These are phyloP conservation scores for Biscutella laevigata DNA, from an alignment of 441 rosid species.

Conservation along the genomic window DNA sequence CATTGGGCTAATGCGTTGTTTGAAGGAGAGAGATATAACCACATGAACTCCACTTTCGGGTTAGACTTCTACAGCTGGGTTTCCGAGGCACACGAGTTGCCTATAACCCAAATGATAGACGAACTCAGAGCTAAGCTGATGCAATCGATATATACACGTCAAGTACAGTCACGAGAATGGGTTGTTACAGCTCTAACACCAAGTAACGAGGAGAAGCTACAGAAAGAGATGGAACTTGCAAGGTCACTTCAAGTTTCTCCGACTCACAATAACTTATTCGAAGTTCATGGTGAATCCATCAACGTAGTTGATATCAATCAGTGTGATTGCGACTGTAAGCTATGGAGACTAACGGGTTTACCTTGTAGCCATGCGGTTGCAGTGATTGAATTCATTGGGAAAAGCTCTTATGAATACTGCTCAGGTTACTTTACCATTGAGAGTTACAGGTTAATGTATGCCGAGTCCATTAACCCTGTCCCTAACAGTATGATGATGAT, in stretches of 20 bases:
- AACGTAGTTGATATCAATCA: slow-evolving; percentile 43
- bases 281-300: slow-evolving; percentile 48
- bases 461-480: slow-evolving; percentile 58
- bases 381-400: slow-evolving; percentile 38
- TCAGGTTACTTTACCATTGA: slow-evolving; percentile 49
- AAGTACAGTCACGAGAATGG: slow-evolving; percentile 51
- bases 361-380: slow-evolving; percentile 66
- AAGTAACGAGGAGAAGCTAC: slow-evolving; percentile 54
- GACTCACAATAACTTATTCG: slow-evolving; percentile 33
- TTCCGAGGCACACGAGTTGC: slow-evolving; percentile 57
- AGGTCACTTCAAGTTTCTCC: slow-evolving; percentile 37
- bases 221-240: slow-evolving; percentile 34
- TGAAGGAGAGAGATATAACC: slow-evolving; percentile 58
- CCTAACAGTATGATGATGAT: slow-evolving; percentile 38
- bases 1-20: slow-evolving; percentile 70
- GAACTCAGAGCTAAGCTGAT: slow-evolving; percentile 54
- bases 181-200: slow-evolving; percentile 42
- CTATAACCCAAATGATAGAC: slow-evolving; percentile 66
- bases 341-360: slow-evolving; percentile 51
- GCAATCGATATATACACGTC: slow-evolving; percentile 48
- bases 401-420: slow-evolving; percentile 56
- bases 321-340: slow-evolving; percentile 63
- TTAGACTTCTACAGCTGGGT: slow-evolving; percentile 65
- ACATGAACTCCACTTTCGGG: slow-evolving; percentile 49
- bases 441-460: slow-evolving; percentile 40